Base-by-base conservation (phyloP, 768 basidiomycete genomes). In the Lactarius deliciosus region DNA sequence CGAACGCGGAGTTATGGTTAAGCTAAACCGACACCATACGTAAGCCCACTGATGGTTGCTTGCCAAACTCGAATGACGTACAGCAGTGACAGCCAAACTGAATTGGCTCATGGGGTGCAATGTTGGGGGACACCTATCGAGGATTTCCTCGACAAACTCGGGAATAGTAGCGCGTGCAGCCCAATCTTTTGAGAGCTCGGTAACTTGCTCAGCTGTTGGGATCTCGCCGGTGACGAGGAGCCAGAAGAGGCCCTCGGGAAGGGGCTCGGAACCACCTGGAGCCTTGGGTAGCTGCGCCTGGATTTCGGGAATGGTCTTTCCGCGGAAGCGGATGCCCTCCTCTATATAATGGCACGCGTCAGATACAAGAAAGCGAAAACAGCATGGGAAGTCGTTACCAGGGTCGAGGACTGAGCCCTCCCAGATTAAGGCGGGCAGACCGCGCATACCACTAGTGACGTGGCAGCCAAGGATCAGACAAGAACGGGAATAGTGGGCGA, bases 21-120 rank as follows among this genome's bases (percentile, higher is more conserved):
- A 94, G 82, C 90, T 91, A 70, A 9, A 41, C 15, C 32, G 30
- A 64, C 45, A 72, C 25, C 47, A 72, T 28, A 45, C 41, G 5
- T 61, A 59, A 69, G 69, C 47, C 58, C 69, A 68, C 56, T 34
- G 13, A 32, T 43, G 20, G 22, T 53, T 15, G n/a, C 13, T 3
- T 41, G n/a, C n/a, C 43, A n/a, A 43, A 65, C 55, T 60, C 20
- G 41, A 50, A 57, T 38, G 16, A 78, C 85, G 54, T 75, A 91
- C 90, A 36, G 96, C 95, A 70, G 96, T 98, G 72, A 96, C 93
- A 66, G 96, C 96, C 75, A 97, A 81, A 76, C 90, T 91, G 81
- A 98, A 97, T 80, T 98, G 96, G 78, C 91, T 94, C 96, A 98
- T 98, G 70, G 96, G 96, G 78, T 98, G 96, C 55, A 98, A 85